Percentiles rank a stretch among this genome's conserved stretches.
Evolutionary conservation across 228 moss, liverwort and hornwort genomes (phyloP).

Genomic region (Sphagnum magellanicum): DNA sequence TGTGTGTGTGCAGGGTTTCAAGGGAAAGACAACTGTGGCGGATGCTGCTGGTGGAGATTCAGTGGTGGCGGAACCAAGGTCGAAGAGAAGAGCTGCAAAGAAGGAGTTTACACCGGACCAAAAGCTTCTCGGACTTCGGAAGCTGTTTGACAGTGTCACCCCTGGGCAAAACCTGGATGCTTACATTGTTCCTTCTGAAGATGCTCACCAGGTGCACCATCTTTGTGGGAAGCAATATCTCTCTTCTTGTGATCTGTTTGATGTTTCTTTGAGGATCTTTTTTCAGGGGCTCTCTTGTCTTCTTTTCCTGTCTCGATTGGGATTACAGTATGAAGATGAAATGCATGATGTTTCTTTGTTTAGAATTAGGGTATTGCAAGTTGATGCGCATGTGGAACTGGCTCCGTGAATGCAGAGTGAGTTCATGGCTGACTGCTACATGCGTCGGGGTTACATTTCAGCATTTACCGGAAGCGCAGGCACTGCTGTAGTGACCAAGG

Average conservation of each 20-base stretch:
- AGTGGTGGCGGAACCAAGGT: conserved; percentile 64
- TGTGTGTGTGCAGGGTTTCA: background rate
- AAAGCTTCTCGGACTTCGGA: conserved; percentile 55
- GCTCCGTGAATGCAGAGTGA: conserved; percentile 65
- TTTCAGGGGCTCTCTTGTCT: no score
- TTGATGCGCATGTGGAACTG: no score
- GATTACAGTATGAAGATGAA: no score
- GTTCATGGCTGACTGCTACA: conserved; percentile 86
- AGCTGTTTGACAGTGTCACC: conserved; percentile 38
- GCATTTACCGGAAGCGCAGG: conserved; percentile 98
- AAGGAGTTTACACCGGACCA: conserved; percentile 48
- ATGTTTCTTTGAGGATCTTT: no score
- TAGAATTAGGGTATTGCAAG: no score
- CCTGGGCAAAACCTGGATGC: conserved; percentile 62
- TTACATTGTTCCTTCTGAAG: conserved; percentile 93
- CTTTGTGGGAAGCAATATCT: no score
- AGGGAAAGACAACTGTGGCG: background rate
- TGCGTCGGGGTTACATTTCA: conserved; percentile 90
- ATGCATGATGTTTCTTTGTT: no score
- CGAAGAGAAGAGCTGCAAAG: conserved; percentile 50
- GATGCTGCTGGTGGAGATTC: conserved; percentile 45
- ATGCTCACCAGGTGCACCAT: conserved; percentile 80
- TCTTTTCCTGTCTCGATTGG: no score
- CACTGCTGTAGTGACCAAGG: conserved; percentile 79
- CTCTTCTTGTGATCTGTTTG: no score